Base-by-base conservation (phyloP, 2,329 filamentous ascomycete genomes). In the Aspergillus amoenus region DNA sequence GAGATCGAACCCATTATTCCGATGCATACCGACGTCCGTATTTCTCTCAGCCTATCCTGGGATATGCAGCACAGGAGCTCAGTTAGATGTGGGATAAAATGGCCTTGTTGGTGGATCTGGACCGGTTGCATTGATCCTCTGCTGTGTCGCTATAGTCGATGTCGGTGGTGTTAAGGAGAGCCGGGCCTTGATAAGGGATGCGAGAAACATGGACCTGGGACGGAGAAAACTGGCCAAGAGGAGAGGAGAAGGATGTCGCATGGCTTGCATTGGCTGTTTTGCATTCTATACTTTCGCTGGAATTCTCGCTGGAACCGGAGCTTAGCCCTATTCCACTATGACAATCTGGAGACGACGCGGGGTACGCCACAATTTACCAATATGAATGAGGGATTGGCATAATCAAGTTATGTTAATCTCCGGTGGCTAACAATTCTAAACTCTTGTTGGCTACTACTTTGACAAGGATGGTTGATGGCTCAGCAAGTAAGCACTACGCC, bases 401-500 rank as follows among this genome's bases (percentile, higher is more conserved):
- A 8, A 9, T 30, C 1, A 37, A 37, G 34, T 37, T 37, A 45
- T 11, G 17, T 45, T 45, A 45, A 45, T 45, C 43, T 45, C 43
- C 43, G 43, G 17, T 15, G 9, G 5, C 8, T 11, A 7, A 12
- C 12, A 4, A 34, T 13, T 37, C 15, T 7, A n/a, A n/a, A n/a
- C 34, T 42, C 40, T 42, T 11, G 18, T 42, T 49, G 18, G 46
- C 39, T 5, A 37, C 27, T 32, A 39, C 17, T 9, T 6, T 37
- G 45, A 32, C 46, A 49, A 6, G 34, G 34, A 2, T 40, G 32
- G 21, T 3, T 21, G 21, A 21, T 21, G 21, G 5, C 21, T 24
- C 43, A 53, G 41, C 43, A 53, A 12, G 42, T 41, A 47, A 41
- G 32, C 43, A 53, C 51, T 46, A 22, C 43, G 42, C 22, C 42